Base-by-base conservation (phyloP, 345 rosid genomes). In the Hypericum androsaemum region DNA sequence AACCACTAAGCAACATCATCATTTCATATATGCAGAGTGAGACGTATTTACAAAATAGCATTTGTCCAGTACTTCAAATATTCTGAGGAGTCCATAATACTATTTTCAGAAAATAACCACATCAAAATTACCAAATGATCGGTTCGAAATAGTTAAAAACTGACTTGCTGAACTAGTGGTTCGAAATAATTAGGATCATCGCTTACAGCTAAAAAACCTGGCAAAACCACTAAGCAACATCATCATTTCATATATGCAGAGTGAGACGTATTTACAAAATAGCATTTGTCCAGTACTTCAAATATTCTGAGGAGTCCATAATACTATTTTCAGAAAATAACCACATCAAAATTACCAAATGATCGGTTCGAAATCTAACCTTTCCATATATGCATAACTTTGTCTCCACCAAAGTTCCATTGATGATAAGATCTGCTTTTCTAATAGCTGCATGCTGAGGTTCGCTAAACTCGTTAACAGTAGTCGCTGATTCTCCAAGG, bases 361-460 rank as follows among this genome's bases (percentile, higher is more conserved):
- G 8, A 63, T 56, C 58, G 10, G 28, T 7, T 47, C 10, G 5
- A 56, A 11, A 50, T 32, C 61, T 57, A 11, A 73, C 77, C 74
- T 68, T 84, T 54, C 96, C 97, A 67, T 89, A 89, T 70, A 89
- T 47, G 55, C 66, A 77, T 54, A 89, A 65, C 70, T 81, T 86
- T 32, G 81, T 78, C 73, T 89, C 95, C 68, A 83, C 65, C 64
- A 89, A 61, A 54, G 86, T 76, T 58, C 97, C 97, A 64, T 74
- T 73, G 53, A 89, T 64, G 56, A 89, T 89, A 73, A 89, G 85
- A 66, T 86, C 88, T 16, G 83, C 94, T 46, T 82, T 71, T 69
- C 63, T 81, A 55, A 69, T 48, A 65, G 65, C 58, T 53, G 73
- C 62, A 40, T 62, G 69, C 61, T 63, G 84, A 74, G 73, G 58